These are phyloP conservation scores for Ligustrum vulgare DNA, from an alignment of 257 asterid genomes.

Conservation along the genomic window DNA sequence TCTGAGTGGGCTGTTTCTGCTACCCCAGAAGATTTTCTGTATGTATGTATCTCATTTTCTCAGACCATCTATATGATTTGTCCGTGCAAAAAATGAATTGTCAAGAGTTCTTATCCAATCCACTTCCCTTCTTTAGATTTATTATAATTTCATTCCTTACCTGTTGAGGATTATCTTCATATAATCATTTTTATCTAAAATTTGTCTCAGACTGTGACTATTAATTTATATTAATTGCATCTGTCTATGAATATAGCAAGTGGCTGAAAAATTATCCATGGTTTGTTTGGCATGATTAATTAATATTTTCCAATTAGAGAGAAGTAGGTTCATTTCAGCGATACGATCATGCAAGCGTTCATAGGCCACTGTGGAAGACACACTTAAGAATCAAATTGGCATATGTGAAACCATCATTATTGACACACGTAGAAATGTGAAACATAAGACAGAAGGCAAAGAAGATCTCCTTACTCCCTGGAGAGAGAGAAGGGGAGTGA, in stretches of 20 bases:
- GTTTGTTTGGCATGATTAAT: not conserved
- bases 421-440: conserved; percentile 8
- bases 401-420: not conserved
- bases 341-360: conserved; percentile 8
- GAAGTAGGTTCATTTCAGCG: not conserved
- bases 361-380: not conserved
- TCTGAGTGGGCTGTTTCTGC: conserved; percentile 90
- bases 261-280: not conserved
- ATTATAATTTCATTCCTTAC: conserved; percentile 1
- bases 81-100: conserved; percentile 16
- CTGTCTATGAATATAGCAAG: conserved; percentile 2
- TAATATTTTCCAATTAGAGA: conserved; percentile 11
- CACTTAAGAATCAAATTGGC: not conserved
- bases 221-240: conserved; percentile 5
- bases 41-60: conserved; percentile 46
- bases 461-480: not conserved
- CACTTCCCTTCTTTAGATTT: conserved; percentile 1
- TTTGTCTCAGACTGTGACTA: conserved; percentile 2
- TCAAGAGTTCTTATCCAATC: conserved; percentile 2
- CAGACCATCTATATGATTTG: conserved; percentile 9
- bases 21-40: conserved; percentile 74
- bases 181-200: not conserved
- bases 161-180: conserved; percentile 14
- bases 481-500: not conserved
- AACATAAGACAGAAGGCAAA: not conserved